These are phyloP conservation scores for carrot (Daucus carota) DNA, from an alignment of 129 eudicot genomes.

Conservation along the genomic window DH1_v3.0 NC_030384.2:35406501-35407000, in stretches of 20 bases:
- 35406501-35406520: conserved; percentile 32
- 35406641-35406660: conserved; percentile 84
- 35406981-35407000: conserved; percentile 85
- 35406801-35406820: not conserved
- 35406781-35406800: not conserved
- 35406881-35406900: not conserved
- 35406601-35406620: conserved; percentile 64
- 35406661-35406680: conserved; percentile 97
- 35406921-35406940: conserved; percentile 71
- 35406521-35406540: conserved; percentile 55
- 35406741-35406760: not conserved
- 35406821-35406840: not conserved
- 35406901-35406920: not conserved
- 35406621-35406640: conserved; percentile 89
- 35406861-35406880: not conserved
- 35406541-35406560: conserved; percentile 47
- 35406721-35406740: not conserved
- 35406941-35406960: conserved; percentile 61
- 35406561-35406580: conserved; percentile 72
- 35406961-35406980: conserved; percentile 67
- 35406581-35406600: conserved; percentile 61
- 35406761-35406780: not conserved
- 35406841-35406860: not conserved
- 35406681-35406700: conserved; percentile 33
- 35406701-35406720: not conserved